Conservation (phyloP, 2,329 filamentous ascomycete species). For the Chaetomiaceae sp. region DNA sequence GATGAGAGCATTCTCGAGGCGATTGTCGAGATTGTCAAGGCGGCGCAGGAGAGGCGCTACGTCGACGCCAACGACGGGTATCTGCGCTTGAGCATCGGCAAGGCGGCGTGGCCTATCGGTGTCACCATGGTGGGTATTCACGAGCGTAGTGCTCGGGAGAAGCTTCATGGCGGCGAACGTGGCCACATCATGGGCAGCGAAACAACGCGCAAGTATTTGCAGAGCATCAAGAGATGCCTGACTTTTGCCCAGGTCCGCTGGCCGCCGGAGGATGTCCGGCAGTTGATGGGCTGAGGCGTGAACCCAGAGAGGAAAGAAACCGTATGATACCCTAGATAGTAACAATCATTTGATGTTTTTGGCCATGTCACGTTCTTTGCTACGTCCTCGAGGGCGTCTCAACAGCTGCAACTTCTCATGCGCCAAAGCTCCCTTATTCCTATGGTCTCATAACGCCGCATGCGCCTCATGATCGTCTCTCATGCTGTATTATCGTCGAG, state of each 20-base stretch:
- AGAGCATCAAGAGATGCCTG: conserved; percentile 94
- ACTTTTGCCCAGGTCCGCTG: conserved; percentile 96
- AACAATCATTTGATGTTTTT: no score
- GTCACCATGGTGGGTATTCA: conserved; percentile 99
- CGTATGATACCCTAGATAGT: conserved; percentile 13
- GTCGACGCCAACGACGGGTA: conserved; percentile 97
- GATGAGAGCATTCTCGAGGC: conserved; percentile 74
- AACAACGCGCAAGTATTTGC: conserved; percentile 87
- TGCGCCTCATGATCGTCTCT: not conserved
- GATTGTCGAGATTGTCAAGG: conserved; percentile 84
- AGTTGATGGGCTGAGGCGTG: conserved; percentile 74
- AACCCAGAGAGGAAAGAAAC: not conserved
- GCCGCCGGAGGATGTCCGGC: conserved; percentile 86
- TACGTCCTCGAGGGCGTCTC: no score
- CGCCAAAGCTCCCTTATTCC: no score
- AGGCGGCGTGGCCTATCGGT: conserved; percentile 97
- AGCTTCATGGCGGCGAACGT: conserved; percentile 79
- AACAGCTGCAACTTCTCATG: no score
- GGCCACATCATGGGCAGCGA: conserved; percentile 98
- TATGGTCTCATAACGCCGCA: no score
- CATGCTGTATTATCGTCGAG: not conserved
- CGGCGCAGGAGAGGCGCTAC: conserved; percentile 84
- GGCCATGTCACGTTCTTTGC: no score
- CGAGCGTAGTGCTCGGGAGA: conserved; percentile 91
- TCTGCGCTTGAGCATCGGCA: conserved; percentile 84